Evolutionary conservation across 257 asterid genomes (phyloP).

Genomic region (Solanum neorickii): DNA sequence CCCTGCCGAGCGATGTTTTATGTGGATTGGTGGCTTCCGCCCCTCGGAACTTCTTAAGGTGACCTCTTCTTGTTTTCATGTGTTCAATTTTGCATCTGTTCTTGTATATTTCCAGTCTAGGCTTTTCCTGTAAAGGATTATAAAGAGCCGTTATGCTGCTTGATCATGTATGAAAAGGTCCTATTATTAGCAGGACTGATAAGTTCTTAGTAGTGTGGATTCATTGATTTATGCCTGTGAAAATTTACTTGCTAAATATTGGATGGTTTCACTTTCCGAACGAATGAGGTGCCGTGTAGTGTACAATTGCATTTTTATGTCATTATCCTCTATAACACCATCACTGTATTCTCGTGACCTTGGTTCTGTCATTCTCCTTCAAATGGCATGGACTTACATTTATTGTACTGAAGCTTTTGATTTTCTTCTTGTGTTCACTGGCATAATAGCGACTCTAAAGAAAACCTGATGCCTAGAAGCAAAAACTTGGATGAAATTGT

Average conservation of each 20-base stretch:
- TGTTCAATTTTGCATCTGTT: not conserved
- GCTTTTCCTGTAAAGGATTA: not conserved
- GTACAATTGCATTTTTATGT: not conserved
- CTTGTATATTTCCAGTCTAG: not conserved
- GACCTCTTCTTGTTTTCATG: not conserved
- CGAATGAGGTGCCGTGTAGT: not conserved
- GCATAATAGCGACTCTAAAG: not conserved
- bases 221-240: not conserved
- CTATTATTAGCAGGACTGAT: not conserved
- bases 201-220: not conserved
- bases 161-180: not conserved
- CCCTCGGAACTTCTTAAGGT: slow-evolving; percentile 97
- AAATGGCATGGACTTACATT: not conserved
- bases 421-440: not conserved
- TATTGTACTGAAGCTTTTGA: not conserved
- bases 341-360: not conserved
- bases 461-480: not conserved
- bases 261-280: not conserved
- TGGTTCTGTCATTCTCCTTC: not conserved
- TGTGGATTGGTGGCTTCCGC: slow-evolving; percentile 98
- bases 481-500: not conserved
- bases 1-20: slow-evolving; percentile 88
- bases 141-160: not conserved
- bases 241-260: not conserved
- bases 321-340: not conserved